phyloP scores from a whole-genome alignment of 2,329 filamentous ascomycete genomes.

The Magnaporthiopsis incrustans region DNA sequence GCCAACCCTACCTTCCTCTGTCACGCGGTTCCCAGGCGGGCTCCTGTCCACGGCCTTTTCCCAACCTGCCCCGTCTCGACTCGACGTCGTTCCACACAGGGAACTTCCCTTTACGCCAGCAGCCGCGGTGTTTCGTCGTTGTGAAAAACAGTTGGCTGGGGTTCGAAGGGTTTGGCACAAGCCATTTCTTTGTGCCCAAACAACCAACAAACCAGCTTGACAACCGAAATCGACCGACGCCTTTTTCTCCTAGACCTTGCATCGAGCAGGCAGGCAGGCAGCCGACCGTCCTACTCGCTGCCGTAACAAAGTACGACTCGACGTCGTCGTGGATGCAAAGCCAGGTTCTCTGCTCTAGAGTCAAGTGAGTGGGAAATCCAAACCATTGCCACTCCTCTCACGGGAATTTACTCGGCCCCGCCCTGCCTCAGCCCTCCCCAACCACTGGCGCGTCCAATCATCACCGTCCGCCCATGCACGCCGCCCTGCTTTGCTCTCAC shows the following conservation, averaged over 20 bases:
- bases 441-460: not conserved
- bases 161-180: not conserved
- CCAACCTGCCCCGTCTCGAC: not conserved
- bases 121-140: not conserved
- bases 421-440: not conserved
- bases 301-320: not conserved
- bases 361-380: not conserved
- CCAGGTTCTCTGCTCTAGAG: no score
- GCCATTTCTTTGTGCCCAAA: not conserved
- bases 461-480: not conserved
- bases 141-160: not conserved
- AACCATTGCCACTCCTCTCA: not conserved
- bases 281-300: no score
- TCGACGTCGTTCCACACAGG: not conserved
- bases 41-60: not conserved
- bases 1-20: not conserved
- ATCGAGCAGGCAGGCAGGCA: not conserved
- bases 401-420: not conserved
- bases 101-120: not conserved
- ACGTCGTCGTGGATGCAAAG: not conserved
- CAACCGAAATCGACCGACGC: not conserved
- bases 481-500: not conserved
- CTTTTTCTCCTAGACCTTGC: not conserved
- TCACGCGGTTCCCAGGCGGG: no score
- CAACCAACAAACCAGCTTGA: not conserved